A percentile compares a stretch with the other conserved stretches of the same genome.
Conservation (phyloP, 441 rosid species). For the Isatis lusitanica region DNA sequence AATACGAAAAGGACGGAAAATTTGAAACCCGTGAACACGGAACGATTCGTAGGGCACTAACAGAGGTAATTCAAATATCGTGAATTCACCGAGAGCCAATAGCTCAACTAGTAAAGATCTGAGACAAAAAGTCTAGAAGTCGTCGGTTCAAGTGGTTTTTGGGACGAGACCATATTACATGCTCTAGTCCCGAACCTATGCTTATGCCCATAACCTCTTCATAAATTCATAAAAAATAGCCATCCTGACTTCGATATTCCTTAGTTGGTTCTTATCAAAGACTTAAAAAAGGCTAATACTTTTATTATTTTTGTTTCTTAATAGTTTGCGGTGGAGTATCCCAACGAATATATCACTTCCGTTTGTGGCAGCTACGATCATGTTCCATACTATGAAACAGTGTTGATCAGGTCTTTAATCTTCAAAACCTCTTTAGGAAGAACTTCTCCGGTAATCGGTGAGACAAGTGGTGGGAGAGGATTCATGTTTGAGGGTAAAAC, state of each 20-base stretch:
- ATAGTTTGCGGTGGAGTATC: slow-evolving; percentile 32
- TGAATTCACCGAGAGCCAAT: no score
- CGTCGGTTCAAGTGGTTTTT: no score
- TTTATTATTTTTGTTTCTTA: background rate
- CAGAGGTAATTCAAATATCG: background rate
- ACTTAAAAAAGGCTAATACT: background rate
- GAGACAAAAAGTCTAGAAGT: no score
- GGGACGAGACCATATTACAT: no score
- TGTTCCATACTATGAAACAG: background rate
- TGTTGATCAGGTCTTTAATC: slow-evolving; percentile 11
- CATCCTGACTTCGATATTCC: background rate
- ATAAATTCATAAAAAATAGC: no score
- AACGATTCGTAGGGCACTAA: background rate
- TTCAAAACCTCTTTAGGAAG: slow-evolving; percentile 33
- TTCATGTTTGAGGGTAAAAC: slow-evolving; percentile 22
- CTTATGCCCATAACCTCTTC: no score
- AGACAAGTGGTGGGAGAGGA: background rate
- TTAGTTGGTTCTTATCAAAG: background rate
- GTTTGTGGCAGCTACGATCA: slow-evolving; percentile 30
- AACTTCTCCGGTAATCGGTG: slow-evolving; percentile 24
- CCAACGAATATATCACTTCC: slow-evolving; percentile 30
- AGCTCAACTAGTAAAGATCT: no score
- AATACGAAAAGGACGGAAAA: slow-evolving; percentile 30
- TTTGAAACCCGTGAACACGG: slow-evolving; percentile 25
- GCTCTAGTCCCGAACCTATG: no score